These are phyloP conservation scores for Entonaema liquescens DNA, from an alignment of 495 filamentous ascomycete species.

Conservation along the genomic window DNA sequence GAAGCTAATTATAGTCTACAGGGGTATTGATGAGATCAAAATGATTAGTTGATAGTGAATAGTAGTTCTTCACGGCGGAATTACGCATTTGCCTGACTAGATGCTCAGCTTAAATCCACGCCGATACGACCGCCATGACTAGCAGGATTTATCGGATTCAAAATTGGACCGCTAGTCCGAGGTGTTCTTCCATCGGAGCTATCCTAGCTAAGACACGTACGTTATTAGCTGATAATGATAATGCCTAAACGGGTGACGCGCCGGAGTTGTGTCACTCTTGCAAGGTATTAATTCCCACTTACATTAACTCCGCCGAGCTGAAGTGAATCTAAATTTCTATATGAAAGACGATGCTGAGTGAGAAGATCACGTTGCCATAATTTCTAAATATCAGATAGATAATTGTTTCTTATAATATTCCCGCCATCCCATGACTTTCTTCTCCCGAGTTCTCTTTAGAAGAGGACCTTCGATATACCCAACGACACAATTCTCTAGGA, in stretches of 20 bases:
- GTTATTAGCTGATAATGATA: background rate
- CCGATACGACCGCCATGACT: background rate
- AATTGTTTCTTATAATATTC: background rate
- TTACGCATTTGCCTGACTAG: background rate
- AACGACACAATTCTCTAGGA: conserved; percentile 22
- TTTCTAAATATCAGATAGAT: background rate
- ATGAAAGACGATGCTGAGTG: background rate
- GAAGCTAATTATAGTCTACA: no score
- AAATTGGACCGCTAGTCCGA: background rate
- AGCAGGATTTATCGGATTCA: background rate
- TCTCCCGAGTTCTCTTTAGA: conserved; percentile 26
- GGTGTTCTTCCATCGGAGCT: background rate
- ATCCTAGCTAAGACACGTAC: background rate
- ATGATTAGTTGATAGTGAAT: no score
- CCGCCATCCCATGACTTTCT: conserved; percentile 13
- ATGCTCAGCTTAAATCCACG: background rate
- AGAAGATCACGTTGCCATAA: background rate
- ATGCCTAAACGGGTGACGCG: background rate
- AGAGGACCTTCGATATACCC: conserved; percentile 11
- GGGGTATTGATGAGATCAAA: no score
- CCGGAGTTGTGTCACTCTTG: background rate
- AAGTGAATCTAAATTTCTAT: background rate
- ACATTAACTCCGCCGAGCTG: conserved; percentile 1
- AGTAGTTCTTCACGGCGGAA: no score
- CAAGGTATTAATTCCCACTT: background rate